Conservation (phyloP, 176 grass and related monocot genomes). For the barley (Hordeum vulgare) region DNA sequence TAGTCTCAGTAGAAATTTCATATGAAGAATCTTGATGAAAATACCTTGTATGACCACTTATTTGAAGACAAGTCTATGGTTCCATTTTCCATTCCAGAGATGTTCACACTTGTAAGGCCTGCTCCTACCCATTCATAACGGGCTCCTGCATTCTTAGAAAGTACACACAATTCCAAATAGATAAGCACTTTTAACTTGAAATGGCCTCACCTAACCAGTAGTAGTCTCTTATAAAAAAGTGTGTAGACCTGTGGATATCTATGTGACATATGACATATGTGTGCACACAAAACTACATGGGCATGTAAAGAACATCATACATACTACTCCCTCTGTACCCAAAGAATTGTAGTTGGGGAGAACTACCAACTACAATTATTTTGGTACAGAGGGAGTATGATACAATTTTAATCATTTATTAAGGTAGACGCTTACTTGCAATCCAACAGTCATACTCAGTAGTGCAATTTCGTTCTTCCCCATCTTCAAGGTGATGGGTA, state of each 20-base stretch:
- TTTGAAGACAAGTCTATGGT: conserved; percentile 52
- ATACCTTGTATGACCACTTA: conserved; percentile 80
- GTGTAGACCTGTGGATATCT: neutral
- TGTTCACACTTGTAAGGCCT: conserved; percentile 64
- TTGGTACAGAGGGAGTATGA: too few species aligned
- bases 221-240: neutral
- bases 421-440: conserved; percentile 64
- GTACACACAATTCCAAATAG: conserved; percentile 16
- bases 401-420: neutral
- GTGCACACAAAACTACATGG: neutral
- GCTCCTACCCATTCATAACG: conserved; percentile 92
- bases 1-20: neutral
- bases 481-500: conserved; percentile 43
- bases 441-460: conserved; percentile 90
- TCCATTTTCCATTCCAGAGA: conserved; percentile 49
- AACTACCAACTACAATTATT: too few species aligned
- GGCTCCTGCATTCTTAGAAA: conserved; percentile 73
- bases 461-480: conserved; percentile 83
- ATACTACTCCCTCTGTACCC: too few species aligned
- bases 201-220: neutral
- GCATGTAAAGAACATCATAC: neutral
- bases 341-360: too few species aligned
- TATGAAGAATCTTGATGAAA: neutral
- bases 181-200: conserved; percentile 1
- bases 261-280: neutral